Evolutionary conservation across 2,329 filamentous ascomycete genomes (phyloP), one percentile per base, ranked within the genome.

Genomic region (Beauveria scarabaeidicola): DNA sequence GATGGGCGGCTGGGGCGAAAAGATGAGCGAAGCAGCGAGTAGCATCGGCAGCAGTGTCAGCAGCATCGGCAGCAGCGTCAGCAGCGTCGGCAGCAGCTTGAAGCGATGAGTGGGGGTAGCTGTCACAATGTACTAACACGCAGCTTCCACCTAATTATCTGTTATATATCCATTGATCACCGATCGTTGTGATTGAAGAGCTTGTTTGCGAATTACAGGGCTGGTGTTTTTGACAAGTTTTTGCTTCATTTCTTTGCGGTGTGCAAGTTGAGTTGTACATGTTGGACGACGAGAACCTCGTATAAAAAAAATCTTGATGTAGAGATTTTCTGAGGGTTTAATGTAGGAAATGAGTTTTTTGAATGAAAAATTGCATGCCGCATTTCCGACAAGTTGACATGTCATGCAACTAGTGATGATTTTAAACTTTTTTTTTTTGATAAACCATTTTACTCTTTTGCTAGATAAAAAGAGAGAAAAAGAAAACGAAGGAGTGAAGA

Each of bases 1-100:
- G 73, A 67, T 76, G 55, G 76, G 79, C 15, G 75, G 75, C 5
- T 66, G 75, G 40, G 71, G 77, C 19, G 74, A 73, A 61, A 73
- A 73, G 61, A 67, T 80, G 58, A 77, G 72, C 62, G 77, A 78
- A 50, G 80, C 75, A 38, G 72, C 81, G 65, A 82, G 77, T 66
- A 80, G 75, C 50, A 73, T 81, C 15, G 75, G 73, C 25, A 80
- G 74, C 64, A 79, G 72, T 21, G 15, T 36, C 65, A 82, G 77
- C 66, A 80, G 75, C 64, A 79, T 36, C 65, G 82, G 77, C 66
- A 80, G 75, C 64, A 79, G 72, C 41, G 32, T 36, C 65, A 82
- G 77, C 66, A 80, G 75, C 50, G 73, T 81, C 17, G 75, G 73
- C 25, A 80, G 74, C 64, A 79, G 72, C 41, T 15, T 59, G 48